These are phyloP conservation scores for Tranzscheliella williamsii DNA, from an alignment of 1,284 basidiomycete genomes.

Conservation along the genomic window DNA sequence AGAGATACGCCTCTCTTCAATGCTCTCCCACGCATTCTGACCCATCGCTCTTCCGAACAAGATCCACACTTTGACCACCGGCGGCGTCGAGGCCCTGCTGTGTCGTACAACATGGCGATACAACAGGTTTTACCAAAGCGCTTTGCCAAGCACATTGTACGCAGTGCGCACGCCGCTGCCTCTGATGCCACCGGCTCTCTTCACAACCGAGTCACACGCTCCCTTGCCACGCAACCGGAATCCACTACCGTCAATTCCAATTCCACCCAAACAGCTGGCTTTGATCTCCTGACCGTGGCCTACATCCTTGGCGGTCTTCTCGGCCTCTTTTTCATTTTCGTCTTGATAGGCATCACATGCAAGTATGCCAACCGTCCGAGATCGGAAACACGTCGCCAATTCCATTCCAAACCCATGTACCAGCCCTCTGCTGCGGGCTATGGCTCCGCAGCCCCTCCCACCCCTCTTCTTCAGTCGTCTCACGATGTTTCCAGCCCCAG, in stretches of 20 bases:
- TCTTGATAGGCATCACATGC: conserved; percentile 32
- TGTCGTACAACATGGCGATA: conserved; percentile 17
- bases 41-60: too few species aligned
- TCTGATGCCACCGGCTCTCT: conserved; percentile 3
- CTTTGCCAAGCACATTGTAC: conserved; percentile 38
- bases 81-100: too few species aligned
- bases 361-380: conserved; percentile 30
- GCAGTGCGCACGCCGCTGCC: conserved; percentile 7
- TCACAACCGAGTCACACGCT: neutral
- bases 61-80: too few species aligned
- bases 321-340: conserved; percentile 28
- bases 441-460: conserved; percentile 3
- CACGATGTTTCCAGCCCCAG: conserved; percentile 30
- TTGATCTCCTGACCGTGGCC: conserved; percentile 19
- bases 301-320: conserved; percentile 28
- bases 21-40: too few species aligned
- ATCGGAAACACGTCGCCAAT: conserved; percentile 7
- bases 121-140: conserved; percentile 14
- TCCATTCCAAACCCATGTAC: conserved; percentile 16
- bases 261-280: conserved; percentile 20
- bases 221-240: neutral
- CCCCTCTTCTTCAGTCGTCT: conserved; percentile 5
- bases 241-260: conserved; percentile 1
- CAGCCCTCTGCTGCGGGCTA: conserved; percentile 44
- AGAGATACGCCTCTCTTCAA: too few species aligned